phyloP scores from a whole-genome alignment of 768 basidiomycete genomes.

The Termitomyces titanicus region DNA sequence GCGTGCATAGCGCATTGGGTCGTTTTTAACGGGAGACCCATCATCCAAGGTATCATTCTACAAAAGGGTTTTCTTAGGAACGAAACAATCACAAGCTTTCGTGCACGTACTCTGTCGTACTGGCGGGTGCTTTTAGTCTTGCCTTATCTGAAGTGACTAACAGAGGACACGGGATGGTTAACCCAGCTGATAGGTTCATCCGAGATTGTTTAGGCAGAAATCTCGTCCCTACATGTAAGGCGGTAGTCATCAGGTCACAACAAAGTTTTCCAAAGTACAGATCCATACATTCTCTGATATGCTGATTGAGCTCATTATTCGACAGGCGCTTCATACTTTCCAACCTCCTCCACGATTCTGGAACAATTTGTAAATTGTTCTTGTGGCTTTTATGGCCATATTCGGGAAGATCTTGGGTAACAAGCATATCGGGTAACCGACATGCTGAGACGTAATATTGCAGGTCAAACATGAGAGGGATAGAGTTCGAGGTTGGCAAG shows the following conservation, averaged over 20 bases:
- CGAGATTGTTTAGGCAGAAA: not conserved
- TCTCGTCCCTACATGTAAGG: conserved; percentile 32
- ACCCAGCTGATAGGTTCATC: conserved; percentile 22
- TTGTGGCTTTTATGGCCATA: conserved; percentile 42
- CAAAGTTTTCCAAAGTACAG: not conserved
- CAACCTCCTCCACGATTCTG: conserved; percentile 49
- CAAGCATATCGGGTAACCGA: conserved; percentile 39
- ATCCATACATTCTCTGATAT: conserved; percentile 36
- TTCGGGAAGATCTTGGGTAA: conserved; percentile 30
- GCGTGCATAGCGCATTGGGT: conserved; percentile 44
- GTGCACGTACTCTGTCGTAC: conserved; percentile 37
- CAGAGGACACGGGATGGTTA: conserved; percentile 42
- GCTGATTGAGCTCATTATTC: conserved; percentile 24
- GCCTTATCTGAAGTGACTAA: conserved; percentile 25
- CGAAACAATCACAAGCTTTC: not conserved
- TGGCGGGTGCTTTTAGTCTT: conserved; percentile 32
- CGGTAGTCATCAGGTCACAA: not conserved
- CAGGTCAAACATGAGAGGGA: conserved; percentile 34
- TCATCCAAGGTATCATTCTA: conserved; percentile 49
- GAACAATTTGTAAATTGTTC: conserved; percentile 40
- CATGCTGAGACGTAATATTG: conserved; percentile 44
- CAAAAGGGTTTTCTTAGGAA: not conserved
- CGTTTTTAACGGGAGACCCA: conserved; percentile 48
- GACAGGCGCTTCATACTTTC: conserved; percentile 40
- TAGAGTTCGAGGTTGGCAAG: not conserved